Evolutionary conservation across 768 basidiomycete species (phyloP), one percentile per base, ranked within the genome.

Genomic region (Lactifluus subvellereus): DNA sequence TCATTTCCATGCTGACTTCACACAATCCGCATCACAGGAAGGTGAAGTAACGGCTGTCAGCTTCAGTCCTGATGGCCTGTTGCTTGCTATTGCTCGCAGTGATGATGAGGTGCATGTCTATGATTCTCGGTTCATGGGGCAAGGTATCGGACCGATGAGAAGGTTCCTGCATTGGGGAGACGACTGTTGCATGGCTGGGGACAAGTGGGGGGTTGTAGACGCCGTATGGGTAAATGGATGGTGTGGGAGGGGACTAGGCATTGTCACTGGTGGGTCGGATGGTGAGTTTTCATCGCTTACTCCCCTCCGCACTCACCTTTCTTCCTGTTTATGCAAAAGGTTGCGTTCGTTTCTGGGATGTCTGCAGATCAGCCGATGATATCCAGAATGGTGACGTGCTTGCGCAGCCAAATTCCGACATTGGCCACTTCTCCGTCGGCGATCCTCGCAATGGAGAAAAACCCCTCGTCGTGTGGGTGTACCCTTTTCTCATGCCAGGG

Each of bases 371-470:
- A 20, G 65, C 9, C n/a, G 57, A 67, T 45, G 67, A 62, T 43
- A 35, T 56, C 18, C 33, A 18, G 14, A 66, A 68, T 16, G 65
- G 65, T 1, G 66, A 63, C 27, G 61, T 66, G 6, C 51, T 68
- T 8, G 65, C 59, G 11, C 58, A 47, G 49, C 48, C 59, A n/a
- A 42, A 64, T 42, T 60, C 59, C 4, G 67, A 67, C 53, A 48
- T 68, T 40, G 67, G 67, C 32, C 66, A 68, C 22, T 68, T 68
- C 51, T 66, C 67, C 13, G 52, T 68, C 18, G 67, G 65, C 35
- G 65, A 68, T 38, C 60, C 50, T 20, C 49, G 30, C 30, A 59
- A 11, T 2, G 61, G 67, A 38, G 67, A 68, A 56, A 63, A 60
- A 16, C 59, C 65, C 3, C 61, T 68, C 8, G 65, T 68, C 37